phyloP scores from a whole-genome alignment of 2,329 filamentous ascomycete genomes.

The Hypomyces perniciosus region DNA sequence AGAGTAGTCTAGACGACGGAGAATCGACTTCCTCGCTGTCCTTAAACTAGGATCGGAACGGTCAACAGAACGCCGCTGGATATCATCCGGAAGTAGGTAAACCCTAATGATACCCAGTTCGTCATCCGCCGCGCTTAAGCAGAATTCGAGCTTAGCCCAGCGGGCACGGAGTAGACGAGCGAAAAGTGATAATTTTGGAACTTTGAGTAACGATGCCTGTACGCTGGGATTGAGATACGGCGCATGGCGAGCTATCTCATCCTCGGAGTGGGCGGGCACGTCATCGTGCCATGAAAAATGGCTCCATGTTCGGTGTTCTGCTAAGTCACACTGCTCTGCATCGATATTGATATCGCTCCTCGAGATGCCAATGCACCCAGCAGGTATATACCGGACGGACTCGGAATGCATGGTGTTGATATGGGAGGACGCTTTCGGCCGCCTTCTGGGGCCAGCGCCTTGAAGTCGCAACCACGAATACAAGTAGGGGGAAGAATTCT shows the following conservation, averaged over 20 bases:
- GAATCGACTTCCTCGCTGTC: constrained; percentile 40
- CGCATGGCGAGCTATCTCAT: constrained; percentile 13
- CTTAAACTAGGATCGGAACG: constrained; percentile 40
- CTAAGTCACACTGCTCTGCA: constrained; percentile 13
- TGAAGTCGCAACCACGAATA: no score
- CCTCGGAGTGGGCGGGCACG: neutral
- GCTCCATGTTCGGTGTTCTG: constrained; percentile 21
- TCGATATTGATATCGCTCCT: constrained; percentile 14
- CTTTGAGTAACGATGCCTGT: constrained; percentile 21
- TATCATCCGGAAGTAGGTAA: constrained; percentile 62
- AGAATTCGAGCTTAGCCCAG: constrained; percentile 43
- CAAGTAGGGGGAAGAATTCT: no score
- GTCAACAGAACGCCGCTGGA: constrained; percentile 46
- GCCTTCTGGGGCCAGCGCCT: neutral
- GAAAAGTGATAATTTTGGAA: constrained; percentile 2
- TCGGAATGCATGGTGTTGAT: constrained; percentile 13
- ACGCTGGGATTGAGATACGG: constrained; percentile 16
- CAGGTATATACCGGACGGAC: constrained; percentile 31
- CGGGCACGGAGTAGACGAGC: constrained; percentile 26
- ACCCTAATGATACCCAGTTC: constrained; percentile 41
- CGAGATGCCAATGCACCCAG: constrained; percentile 32
- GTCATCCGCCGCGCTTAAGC: constrained; percentile 15
- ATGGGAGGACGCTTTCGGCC: neutral
- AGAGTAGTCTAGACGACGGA: constrained; percentile 52
- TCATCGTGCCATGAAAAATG: constrained; percentile 4